phyloP scores from a whole-genome alignment of 345 rosid genomes.

The Rubroshorea leprosula region DNA sequence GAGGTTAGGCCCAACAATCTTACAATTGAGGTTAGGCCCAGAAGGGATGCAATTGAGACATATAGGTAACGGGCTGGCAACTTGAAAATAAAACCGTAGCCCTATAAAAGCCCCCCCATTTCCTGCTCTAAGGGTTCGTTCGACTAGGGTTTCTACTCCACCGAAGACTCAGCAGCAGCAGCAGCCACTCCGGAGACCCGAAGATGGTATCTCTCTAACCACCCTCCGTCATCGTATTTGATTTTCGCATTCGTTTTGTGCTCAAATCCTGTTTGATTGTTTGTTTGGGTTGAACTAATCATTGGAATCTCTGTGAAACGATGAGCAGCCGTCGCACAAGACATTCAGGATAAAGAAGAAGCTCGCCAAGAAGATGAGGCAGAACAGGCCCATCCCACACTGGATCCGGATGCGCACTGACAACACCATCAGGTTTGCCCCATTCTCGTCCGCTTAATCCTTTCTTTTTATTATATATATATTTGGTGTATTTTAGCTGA shows the following conservation, averaged over 20 bases:
- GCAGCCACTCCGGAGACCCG: too few relatives aligned
- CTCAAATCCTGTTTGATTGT: neutral
- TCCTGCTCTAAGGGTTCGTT: too few relatives aligned
- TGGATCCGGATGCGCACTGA: slow-evolving; percentile 72
- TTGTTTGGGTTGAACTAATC: neutral
- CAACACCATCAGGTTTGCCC: slow-evolving; percentile 50
- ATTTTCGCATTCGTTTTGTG: neutral
- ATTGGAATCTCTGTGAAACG: neutral
- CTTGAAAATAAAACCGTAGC: too few relatives aligned
- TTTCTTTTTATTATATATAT: neutral
- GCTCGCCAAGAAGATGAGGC: slow-evolving; percentile 79
- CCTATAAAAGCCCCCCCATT: too few relatives aligned
- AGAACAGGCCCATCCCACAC: slow-evolving; percentile 68
- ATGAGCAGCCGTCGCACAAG: slow-evolving; percentile 88
- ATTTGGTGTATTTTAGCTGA: neutral
- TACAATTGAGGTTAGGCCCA: too few relatives aligned
- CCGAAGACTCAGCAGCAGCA: too few relatives aligned
- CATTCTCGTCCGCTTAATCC: neutral
- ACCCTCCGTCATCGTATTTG: too few relatives aligned
- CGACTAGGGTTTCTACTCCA: too few relatives aligned
- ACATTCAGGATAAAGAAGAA: slow-evolving; percentile 72
- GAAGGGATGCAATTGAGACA: too few relatives aligned
- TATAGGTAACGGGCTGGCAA: too few relatives aligned
- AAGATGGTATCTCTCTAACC: too few relatives aligned
- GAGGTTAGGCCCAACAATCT: too few relatives aligned